Conservation (phyloP, 2,329 filamentous ascomycete genomes). For the Botrytis elliptica region DNA sequence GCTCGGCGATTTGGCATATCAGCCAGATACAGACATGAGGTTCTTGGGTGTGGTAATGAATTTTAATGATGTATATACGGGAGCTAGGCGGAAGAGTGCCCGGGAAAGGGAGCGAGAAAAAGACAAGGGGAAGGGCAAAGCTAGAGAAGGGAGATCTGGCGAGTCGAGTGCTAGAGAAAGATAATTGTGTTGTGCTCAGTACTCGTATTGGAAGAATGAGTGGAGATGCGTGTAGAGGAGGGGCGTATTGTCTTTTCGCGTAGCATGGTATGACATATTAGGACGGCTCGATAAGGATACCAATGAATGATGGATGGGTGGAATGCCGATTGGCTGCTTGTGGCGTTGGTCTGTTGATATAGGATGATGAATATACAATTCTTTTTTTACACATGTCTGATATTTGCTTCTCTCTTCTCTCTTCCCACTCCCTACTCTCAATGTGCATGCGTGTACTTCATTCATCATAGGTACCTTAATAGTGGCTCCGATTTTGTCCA, state of each 20-base stretch:
- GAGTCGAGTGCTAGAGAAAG: slow-evolving; percentile 4
- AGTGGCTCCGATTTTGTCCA: background rate
- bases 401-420: background rate
- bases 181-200: background rate
- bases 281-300: slow-evolving; percentile 9
- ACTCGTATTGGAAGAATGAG: background rate
- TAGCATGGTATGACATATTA: background rate
- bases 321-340: slow-evolving; percentile 1
- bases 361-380: slow-evolving; percentile 10
- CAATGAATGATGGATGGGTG: slow-evolving; percentile 1
- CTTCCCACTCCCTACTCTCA: background rate
- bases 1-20: slow-evolving; percentile 86
- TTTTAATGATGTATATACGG: slow-evolving; percentile 95
- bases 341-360: slow-evolving; percentile 4
- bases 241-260: slow-evolving; percentile 11
- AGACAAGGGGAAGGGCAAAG: slow-evolving; percentile 10
- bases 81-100: slow-evolving; percentile 46
- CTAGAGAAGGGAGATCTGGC: background rate
- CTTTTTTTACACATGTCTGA: background rate
- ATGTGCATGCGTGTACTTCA: background rate
- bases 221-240: background rate
- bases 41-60: slow-evolving; percentile 98
- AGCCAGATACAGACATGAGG: slow-evolving; percentile 91
- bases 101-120: slow-evolving; percentile 2
- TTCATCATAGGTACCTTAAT: background rate